These are phyloP conservation scores for Prunus padus DNA, from an alignment of 306 rosid species.

Conservation along the genomic window DNA sequence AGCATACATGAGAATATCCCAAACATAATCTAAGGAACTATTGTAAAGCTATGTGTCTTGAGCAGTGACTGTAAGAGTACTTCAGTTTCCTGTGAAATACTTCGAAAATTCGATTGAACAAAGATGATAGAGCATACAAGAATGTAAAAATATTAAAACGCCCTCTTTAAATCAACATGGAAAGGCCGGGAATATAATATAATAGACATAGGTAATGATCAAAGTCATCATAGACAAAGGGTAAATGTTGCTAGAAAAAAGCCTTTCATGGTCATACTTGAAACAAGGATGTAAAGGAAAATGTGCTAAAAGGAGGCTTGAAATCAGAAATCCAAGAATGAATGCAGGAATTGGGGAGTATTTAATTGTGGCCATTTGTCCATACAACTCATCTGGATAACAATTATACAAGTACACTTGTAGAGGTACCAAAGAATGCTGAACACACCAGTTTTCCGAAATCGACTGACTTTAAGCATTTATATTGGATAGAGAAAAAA, in stretches of 20 bases:
- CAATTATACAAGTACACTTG: neutral
- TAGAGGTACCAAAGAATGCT: conserved; percentile 4
- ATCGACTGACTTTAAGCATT: neutral
- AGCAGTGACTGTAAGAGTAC: neutral
- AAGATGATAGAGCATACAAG: neutral
- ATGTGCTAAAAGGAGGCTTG: neutral
- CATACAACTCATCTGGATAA: conserved; percentile 16
- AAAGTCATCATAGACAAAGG: neutral
- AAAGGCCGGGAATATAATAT: neutral
- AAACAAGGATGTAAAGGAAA: neutral
- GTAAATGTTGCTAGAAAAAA: neutral
- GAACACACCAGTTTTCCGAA: neutral
- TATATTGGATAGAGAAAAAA: neutral
- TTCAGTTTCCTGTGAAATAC: conserved; percentile 1
- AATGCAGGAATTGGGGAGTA: neutral
- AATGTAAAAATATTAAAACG: neutral
- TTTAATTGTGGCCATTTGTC: neutral
- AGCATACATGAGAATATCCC: neutral
- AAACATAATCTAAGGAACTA: conserved; percentile 1
- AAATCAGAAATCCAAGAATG: neutral
- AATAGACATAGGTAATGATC: neutral
- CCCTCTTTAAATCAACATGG: neutral
- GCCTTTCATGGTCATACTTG: neutral
- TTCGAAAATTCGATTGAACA: neutral
- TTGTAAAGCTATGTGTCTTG: neutral